A percentile compares a stretch with the other conserved stretches of the same genome.
phyloP scores from a whole-genome alignment of 352 stramenopile species.

The Phytophthora sp. region DNA sequence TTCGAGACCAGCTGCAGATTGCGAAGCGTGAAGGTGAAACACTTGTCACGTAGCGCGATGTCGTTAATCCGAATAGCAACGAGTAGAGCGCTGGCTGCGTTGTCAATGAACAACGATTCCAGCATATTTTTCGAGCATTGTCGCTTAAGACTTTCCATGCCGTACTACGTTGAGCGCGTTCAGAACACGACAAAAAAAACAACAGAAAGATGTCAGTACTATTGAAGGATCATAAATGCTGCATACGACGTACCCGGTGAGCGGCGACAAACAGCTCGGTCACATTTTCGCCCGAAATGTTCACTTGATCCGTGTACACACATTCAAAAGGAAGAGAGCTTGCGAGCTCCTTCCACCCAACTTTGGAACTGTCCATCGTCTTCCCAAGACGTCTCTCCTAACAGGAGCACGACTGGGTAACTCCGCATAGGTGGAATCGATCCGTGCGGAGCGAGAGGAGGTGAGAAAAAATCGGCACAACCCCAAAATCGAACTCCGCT shows the following conservation, averaged over 20 bases:
- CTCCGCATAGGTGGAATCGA: no score
- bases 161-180: slow-evolving; percentile 43
- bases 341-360: no score
- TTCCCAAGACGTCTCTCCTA: no score
- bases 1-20: slow-evolving; percentile 97
- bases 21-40: slow-evolving; percentile 94
- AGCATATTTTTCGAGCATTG: slow-evolving; percentile 95
- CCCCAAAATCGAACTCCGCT: no score
- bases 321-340: slow-evolving; percentile 96
- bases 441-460: no score
- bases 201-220: neutral
- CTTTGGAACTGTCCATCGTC: slow-evolving; percentile 74
- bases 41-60: slow-evolving; percentile 89
- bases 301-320: slow-evolving; percentile 94
- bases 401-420: no score
- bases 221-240: neutral
- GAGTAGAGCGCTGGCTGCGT: slow-evolving; percentile 94
- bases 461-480: no score
- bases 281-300: slow-evolving; percentile 83
- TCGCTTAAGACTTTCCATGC: slow-evolving; percentile 77
- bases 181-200: no score
- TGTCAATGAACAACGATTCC: slow-evolving; percentile 93
- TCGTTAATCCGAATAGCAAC: slow-evolving; percentile 94
- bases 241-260: slow-evolving; percentile 53
- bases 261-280: slow-evolving; percentile 93